A percentile compares a stretch with the other conserved stretches of the same genome.
Conservation (phyloP, 176 grass and related monocot genomes). For the Saccharum officinarum region DNA sequence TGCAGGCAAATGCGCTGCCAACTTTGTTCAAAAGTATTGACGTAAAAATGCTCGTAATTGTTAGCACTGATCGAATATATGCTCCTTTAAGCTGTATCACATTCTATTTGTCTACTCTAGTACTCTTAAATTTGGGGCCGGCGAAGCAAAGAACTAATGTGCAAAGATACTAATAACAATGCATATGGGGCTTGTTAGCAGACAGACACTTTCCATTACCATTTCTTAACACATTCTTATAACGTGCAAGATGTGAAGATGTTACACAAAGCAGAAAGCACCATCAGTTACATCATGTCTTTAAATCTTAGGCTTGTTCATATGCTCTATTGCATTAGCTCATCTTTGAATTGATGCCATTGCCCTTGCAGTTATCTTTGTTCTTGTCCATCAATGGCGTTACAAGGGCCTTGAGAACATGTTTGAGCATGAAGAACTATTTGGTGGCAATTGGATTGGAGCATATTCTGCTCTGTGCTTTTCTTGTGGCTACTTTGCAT, state of each 20-base stretch:
- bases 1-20: not conserved
- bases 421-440: constrained; percentile 85
- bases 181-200: not conserved
- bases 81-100: not conserved
- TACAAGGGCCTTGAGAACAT: constrained; percentile 49
- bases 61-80: not conserved
- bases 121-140: not conserved
- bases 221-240: not conserved
- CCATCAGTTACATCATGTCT: not conserved
- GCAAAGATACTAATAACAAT: not conserved
- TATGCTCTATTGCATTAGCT: constrained; percentile 3
- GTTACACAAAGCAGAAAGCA: not conserved
- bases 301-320: constrained; percentile 11
- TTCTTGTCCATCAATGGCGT: constrained; percentile 68
- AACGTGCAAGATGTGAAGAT: not conserved
- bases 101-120: not conserved
- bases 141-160: not conserved
- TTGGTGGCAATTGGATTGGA: constrained; percentile 68
- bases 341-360: constrained; percentile 24
- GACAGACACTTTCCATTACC: not conserved
- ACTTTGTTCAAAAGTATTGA: not conserved
- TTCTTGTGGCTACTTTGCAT: constrained; percentile 97
- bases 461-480: constrained; percentile 82
- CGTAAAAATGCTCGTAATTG: not conserved
- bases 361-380: constrained; percentile 70